Evolutionary conservation across 208 protist genomes (phyloP).

Genomic region (Leptomonas pyrrhocoris): DNA sequence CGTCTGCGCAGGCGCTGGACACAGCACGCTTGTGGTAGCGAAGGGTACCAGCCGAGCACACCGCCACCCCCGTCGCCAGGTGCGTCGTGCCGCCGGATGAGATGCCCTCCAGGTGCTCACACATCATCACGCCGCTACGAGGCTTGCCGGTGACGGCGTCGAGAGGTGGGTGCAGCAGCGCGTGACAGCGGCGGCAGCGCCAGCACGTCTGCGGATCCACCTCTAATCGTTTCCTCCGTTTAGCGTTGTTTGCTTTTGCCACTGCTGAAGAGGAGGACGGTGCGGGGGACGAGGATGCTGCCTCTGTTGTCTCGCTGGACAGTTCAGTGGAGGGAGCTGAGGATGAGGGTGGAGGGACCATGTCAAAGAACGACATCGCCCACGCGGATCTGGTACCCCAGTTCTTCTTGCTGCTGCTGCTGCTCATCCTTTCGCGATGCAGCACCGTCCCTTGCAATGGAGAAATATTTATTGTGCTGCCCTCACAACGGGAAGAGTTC

Average conservation of each 20-base stretch:
- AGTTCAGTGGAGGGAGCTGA: background rate
- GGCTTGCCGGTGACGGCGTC: conserved; percentile 45
- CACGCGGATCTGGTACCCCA: conserved; percentile 61
- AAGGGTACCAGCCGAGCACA: conserved; percentile 28
- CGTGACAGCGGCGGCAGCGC: conserved; percentile 48
- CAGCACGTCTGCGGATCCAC: conserved; percentile 35
- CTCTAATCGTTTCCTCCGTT: conserved; percentile 25
- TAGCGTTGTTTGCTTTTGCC: conserved; percentile 9
- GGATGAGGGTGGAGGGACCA: conserved; percentile 10
- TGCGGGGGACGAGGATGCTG: background rate
- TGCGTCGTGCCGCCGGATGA: conserved; percentile 25
- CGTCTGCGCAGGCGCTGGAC: background rate
- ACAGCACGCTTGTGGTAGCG: conserved; percentile 8
- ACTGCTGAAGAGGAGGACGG: background rate
- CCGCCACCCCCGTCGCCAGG: conserved; percentile 28
- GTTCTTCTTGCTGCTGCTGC: conserved; percentile 1
- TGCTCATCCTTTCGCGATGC: background rate
- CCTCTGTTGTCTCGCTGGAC: background rate
- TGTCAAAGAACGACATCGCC: conserved; percentile 58
- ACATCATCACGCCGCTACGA: conserved; percentile 40
- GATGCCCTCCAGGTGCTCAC: conserved; percentile 50
- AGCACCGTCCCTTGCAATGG: too few species aligned
- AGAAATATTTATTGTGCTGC: too few species aligned
- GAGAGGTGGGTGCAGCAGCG: conserved; percentile 30
- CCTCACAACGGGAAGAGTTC: too few species aligned